These are phyloP conservation scores for Ambrosia trifida DNA, from an alignment of 129 eudicot genomes.

Conservation along the genomic window DNA sequence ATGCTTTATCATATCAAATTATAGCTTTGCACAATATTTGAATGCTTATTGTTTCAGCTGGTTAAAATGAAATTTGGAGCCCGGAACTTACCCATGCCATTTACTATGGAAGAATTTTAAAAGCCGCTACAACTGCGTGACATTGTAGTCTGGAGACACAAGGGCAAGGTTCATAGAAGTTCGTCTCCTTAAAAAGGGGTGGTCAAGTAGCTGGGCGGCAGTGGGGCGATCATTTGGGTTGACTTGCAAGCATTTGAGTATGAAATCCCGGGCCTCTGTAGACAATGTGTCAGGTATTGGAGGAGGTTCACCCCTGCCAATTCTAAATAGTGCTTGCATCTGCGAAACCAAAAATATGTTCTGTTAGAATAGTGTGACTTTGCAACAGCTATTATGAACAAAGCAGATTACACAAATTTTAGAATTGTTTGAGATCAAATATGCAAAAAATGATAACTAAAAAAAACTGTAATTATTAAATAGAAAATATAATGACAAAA, in stretches of 20 bases:
- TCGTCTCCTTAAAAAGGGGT: slow-evolving; percentile 59
- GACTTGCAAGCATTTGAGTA: slow-evolving; percentile 61
- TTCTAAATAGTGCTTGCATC: slow-evolving; percentile 82
- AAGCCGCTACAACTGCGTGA: slow-evolving; percentile 24
- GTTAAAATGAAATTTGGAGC: slow-evolving; percentile 8
- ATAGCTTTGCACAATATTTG: not conserved
- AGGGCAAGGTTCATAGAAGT: slow-evolving; percentile 34
- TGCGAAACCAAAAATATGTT: slow-evolving; percentile 24
- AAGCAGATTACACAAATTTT: not conserved
- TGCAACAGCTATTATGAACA: slow-evolving; percentile 3
- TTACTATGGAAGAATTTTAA: not conserved
- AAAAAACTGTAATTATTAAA: not conserved
- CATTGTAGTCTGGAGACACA: slow-evolving; percentile 37
- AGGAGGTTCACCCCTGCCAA: slow-evolving; percentile 74
- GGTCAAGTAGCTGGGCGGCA: slow-evolving; percentile 74
- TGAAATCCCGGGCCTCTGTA: slow-evolving; percentile 67
- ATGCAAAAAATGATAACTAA: not conserved
- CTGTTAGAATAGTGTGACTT: not conserved
- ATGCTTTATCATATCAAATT: slow-evolving; percentile 4
- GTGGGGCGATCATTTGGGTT: slow-evolving; percentile 67
- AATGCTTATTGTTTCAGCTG: slow-evolving; percentile 12
- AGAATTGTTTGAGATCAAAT: too few relatives aligned
- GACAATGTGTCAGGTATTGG: slow-evolving; percentile 64
- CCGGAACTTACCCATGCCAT: slow-evolving; percentile 5
- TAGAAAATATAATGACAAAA: not conserved